phyloP scores from a whole-genome alignment of 805 yeast genomes.

The Candida orba region DNA sequence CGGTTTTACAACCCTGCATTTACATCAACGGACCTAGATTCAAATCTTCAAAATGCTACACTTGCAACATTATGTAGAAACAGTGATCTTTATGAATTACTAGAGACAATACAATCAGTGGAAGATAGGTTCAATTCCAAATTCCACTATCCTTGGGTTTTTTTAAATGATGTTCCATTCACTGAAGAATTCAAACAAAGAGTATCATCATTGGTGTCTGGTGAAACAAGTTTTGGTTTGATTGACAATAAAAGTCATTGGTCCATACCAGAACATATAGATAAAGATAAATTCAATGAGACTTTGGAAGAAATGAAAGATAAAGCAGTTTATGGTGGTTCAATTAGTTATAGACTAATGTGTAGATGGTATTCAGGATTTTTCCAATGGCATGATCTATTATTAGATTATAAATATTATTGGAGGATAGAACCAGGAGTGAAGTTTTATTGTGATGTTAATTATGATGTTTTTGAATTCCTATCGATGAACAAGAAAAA shows the following conservation, averaged over 20 bases:
- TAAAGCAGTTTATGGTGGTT: slow-evolving; percentile 63
- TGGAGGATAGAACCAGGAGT: slow-evolving; percentile 92
- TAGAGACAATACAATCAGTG: slow-evolving; percentile 44
- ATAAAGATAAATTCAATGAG: slow-evolving; percentile 58
- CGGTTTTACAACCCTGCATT: too few species aligned
- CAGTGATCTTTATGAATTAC: slow-evolving; percentile 42
- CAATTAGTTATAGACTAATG: slow-evolving; percentile 80
- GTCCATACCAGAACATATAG: slow-evolving; percentile 81
- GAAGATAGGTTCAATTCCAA: slow-evolving; percentile 35
- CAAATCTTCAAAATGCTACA: slow-evolving; percentile 29
- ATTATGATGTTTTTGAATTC: slow-evolving; percentile 49
- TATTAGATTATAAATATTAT: slow-evolving; percentile 72
- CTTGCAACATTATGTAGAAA: slow-evolving; percentile 53
- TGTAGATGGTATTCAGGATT: slow-evolving; percentile 84
- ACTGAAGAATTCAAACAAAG: slow-evolving; percentile 57
- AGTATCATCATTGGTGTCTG: slow-evolving; percentile 50
- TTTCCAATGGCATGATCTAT: slow-evolving; percentile 63
- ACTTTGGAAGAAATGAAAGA: slow-evolving; percentile 50
- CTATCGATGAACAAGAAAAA: slow-evolving; percentile 50
- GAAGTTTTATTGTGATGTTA: slow-evolving; percentile 66
- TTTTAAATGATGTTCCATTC: slow-evolving; percentile 76
- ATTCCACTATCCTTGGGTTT: slow-evolving; percentile 87
- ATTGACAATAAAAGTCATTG: slow-evolving; percentile 70
- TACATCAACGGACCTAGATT: too few species aligned
- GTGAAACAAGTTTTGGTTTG: slow-evolving; percentile 61